Conservation (phyloP, 768 basidiomycete genomes). For the Lactarius psammicola region DNA sequence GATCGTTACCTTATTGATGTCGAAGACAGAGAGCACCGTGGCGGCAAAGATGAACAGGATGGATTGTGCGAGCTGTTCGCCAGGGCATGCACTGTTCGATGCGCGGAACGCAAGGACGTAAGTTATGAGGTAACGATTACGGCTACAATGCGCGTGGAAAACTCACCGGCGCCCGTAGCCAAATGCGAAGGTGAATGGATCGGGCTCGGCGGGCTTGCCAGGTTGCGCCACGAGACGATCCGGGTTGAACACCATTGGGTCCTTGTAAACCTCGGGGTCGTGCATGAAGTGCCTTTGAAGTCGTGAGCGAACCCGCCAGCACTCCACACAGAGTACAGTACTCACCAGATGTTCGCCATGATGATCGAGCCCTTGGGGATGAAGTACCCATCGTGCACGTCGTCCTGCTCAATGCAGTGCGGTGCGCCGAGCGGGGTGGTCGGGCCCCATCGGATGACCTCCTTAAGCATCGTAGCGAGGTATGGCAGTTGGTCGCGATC, state of each 20-base stretch:
- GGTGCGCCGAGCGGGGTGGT: slow-evolving; percentile 34
- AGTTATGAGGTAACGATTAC: not conserved
- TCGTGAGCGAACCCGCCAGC: not conserved
- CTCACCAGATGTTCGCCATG: slow-evolving; percentile 38
- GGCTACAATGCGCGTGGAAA: not conserved
- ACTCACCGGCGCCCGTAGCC: slow-evolving; percentile 34
- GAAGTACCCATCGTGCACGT: slow-evolving; percentile 39
- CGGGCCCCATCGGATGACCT: slow-evolving; percentile 32
- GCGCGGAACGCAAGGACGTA: not conserved
- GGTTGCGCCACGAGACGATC: slow-evolving; percentile 32
- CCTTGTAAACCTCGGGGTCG: slow-evolving; percentile 34
- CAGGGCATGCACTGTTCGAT: slow-evolving; percentile 26
- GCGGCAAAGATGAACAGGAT: slow-evolving; percentile 28
- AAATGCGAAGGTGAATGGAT: slow-evolving; percentile 30
- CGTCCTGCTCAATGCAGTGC: slow-evolving; percentile 39
- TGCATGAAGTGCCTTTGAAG: slow-evolving; percentile 33
- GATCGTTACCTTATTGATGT: slow-evolving; percentile 24
- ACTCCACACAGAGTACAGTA: not conserved
- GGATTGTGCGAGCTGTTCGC: slow-evolving; percentile 27
- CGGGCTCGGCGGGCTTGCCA: slow-evolving; percentile 27
- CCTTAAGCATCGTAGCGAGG: slow-evolving; percentile 27
- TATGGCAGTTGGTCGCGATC: slow-evolving; percentile 31
- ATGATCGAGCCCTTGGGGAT: slow-evolving; percentile 42
- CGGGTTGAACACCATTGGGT: slow-evolving; percentile 35
- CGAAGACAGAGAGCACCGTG: slow-evolving; percentile 28